phyloP scores from a whole-genome alignment of 2,329 filamentous ascomycete species.

The Hirsutella thompsonii region DNA sequence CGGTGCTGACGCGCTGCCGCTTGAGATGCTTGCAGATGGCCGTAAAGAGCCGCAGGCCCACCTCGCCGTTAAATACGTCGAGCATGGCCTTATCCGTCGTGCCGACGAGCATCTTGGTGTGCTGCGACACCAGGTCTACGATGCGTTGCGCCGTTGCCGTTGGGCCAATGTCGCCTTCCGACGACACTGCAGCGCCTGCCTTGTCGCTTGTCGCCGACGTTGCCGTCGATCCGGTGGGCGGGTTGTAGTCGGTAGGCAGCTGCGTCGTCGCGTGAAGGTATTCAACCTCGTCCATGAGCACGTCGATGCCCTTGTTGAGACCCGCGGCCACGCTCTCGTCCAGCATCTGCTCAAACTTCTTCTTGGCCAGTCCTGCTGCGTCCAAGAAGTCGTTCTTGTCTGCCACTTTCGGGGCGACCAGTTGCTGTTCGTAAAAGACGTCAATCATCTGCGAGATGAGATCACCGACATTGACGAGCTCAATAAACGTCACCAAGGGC shows the following conservation, averaged over 20 bases:
- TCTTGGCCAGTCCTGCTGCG: slow-evolving; percentile 86
- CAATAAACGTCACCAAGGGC: slow-evolving; percentile 87
- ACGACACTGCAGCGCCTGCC: slow-evolving; percentile 17
- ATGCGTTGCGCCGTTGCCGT: slow-evolving; percentile 69
- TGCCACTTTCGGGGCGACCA: slow-evolving; percentile 67
- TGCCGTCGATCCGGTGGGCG: slow-evolving; percentile 24
- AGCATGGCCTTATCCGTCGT: slow-evolving; percentile 97
- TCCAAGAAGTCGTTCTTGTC: slow-evolving; percentile 93
- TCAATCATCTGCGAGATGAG: slow-evolving; percentile 98
- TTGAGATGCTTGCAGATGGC: slow-evolving; percentile 96
- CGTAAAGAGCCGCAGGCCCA: slow-evolving; percentile 82
- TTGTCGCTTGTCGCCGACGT: slow-evolving; percentile 5
- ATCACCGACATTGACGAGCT: slow-evolving; percentile 95
- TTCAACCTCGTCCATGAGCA: slow-evolving; percentile 96
- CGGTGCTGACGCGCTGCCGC: slow-evolving; percentile 80
- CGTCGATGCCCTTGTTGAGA: slow-evolving; percentile 93
- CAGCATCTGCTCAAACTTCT: slow-evolving; percentile 96
- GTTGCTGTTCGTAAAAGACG: slow-evolving; percentile 94
- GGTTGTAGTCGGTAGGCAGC: slow-evolving; percentile 80
- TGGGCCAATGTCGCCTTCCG: slow-evolving; percentile 44
- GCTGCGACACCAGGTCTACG: slow-evolving; percentile 72
- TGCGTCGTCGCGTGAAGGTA: slow-evolving; percentile 87
- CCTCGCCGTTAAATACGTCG: slow-evolving; percentile 97
- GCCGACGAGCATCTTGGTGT: slow-evolving; percentile 85
- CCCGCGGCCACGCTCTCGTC: slow-evolving; percentile 94